A percentile compares a stretch with the other conserved stretches of the same genome.
Evolutionary conservation across 1,284 basidiomycete species (phyloP).

Genomic region (Ustilago hordei): DNA sequence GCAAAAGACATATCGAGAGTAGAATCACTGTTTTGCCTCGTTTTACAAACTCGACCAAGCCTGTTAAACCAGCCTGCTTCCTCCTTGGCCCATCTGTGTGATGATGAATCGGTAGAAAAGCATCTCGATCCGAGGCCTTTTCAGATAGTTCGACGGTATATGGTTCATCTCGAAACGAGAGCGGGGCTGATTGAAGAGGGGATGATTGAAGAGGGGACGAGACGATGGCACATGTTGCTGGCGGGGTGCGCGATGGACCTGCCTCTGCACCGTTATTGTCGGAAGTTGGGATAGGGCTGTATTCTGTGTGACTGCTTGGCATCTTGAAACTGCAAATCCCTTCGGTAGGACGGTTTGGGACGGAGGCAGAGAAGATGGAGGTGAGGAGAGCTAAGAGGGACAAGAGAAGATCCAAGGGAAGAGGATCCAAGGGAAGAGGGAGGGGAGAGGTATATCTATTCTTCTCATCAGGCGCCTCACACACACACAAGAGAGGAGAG

Average conservation of each 20-base stretch:
- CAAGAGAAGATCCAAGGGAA: too few relatives aligned
- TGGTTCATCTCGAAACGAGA: not conserved
- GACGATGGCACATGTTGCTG: not conserved
- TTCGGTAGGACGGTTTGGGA: too few relatives aligned
- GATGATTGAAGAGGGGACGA: not conserved
- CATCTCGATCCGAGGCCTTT: not conserved
- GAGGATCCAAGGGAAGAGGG: too few relatives aligned
- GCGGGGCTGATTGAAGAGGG: not conserved
- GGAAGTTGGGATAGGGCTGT: too few relatives aligned
- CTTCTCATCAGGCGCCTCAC: too few relatives aligned
- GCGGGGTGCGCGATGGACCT: not conserved
- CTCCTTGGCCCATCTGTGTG: not conserved
- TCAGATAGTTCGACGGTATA: not conserved
- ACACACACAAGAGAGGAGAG: too few relatives aligned
- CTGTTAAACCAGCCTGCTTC: not conserved
- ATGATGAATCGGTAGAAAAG: not conserved
- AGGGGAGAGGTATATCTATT: too few relatives aligned
- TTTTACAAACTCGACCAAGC: not conserved
- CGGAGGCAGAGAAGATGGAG: too few relatives aligned
- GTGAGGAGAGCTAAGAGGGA: too few relatives aligned
- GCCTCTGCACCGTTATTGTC: too few relatives aligned
- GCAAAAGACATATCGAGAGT: constrained; percentile 16
- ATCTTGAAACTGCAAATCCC: too few relatives aligned
- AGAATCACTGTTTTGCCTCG: constrained; percentile 18
- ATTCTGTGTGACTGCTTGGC: too few relatives aligned